Conservation (phyloP, 2,329 filamentous ascomycete species). For the Tolypocladium tropicale region DNA sequence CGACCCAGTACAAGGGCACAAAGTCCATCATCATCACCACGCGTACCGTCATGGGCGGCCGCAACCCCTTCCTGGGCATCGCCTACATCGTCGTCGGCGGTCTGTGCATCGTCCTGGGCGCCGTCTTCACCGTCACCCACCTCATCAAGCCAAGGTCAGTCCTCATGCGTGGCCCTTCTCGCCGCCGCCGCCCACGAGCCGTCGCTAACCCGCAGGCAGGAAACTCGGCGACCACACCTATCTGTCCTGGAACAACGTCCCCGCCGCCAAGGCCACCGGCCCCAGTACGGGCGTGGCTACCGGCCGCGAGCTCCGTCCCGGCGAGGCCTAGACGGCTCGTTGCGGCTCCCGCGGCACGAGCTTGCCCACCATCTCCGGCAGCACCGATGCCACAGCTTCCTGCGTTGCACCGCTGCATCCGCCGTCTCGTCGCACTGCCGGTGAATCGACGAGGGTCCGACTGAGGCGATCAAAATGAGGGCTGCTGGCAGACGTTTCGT, state of each 20-base stretch:
- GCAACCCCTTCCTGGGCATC: conserved; percentile 92
- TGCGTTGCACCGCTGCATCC: neutral
- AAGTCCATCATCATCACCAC: conserved; percentile 89
- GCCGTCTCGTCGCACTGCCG: neutral
- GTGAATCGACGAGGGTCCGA: neutral
- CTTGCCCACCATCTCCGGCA: neutral
- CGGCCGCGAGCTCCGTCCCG: conserved; percentile 45
- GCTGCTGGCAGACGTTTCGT: too few relatives aligned
- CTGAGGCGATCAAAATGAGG: neutral
- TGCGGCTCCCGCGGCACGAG: conserved; percentile 14
- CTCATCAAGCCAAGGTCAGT: conserved; percentile 78
- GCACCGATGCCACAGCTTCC: neutral
- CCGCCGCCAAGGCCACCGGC: conserved; percentile 30
- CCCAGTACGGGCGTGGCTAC: conserved; percentile 35
- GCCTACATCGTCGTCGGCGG: conserved; percentile 92
- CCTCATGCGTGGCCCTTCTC: too few relatives aligned
- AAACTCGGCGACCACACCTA: conserved; percentile 98
- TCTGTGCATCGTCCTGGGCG: conserved; percentile 80
- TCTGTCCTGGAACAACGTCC: conserved; percentile 77
- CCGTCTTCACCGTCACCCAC: conserved; percentile 81
- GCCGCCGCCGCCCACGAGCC: neutral
- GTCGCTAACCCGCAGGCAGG: conserved; percentile 32
- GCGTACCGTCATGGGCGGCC: conserved; percentile 84
- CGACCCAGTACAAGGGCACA: conserved; percentile 68
- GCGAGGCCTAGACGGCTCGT: conserved; percentile 28